Percentiles rank a stretch among this genome's conserved stretches.
Evolutionary conservation across 306 rosid species (phyloP).

Genomic region (peach (Prunus persica)): Prunus_persica_NCBIv2 NC_034009.1:44119501-44120000

Average conservation of each 20-base stretch:
- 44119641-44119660: conserved; percentile 9
- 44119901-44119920: conserved; percentile 14
- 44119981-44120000: too few species aligned
- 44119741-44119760: background rate
- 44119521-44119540: background rate
- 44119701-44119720: too few species aligned
- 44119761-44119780: background rate
- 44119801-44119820: conserved; percentile 18
- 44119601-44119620: conserved; percentile 10
- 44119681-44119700: background rate
- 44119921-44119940: background rate
- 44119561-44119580: conserved; percentile 12
- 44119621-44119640: background rate
- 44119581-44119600: conserved; percentile 18
- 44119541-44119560: conserved; percentile 6
- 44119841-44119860: conserved; percentile 14
- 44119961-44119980: too few species aligned
- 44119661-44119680: conserved; percentile 6
- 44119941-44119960: background rate
- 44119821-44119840: conserved; percentile 7
- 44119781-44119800: background rate
- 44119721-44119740: too few species aligned
- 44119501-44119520: too few species aligned
- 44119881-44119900: background rate
- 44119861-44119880: conserved; percentile 1